Conservation (phyloP, 2,329 filamentous ascomycete genomes). For the Microsporum ferrugineum region DNA sequence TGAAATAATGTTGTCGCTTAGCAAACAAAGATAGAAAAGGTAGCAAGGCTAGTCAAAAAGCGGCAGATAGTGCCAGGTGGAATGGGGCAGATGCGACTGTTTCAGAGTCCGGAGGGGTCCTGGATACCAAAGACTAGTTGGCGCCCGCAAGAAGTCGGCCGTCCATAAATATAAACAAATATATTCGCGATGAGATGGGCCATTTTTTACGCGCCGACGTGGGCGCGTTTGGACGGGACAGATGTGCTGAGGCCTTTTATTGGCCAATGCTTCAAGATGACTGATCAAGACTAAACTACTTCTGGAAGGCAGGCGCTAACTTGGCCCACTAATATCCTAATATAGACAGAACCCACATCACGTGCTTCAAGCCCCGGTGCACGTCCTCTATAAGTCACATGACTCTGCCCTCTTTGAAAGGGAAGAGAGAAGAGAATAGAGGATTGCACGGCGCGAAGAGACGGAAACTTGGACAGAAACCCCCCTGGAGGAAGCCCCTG, state of each 20-base stretch:
- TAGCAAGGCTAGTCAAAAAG: neutral
- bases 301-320: neutral
- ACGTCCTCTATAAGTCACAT: neutral
- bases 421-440: neutral
- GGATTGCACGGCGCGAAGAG: neutral
- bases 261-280: constrained; percentile 2
- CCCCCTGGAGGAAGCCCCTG: neutral
- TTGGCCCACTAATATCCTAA: neutral
- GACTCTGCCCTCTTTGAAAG: neutral
- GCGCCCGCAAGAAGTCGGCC: neutral
- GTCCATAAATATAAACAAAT: neutral
- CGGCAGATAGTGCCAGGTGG: neutral
- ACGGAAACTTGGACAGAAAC: neutral
- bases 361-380: neutral
- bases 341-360: neutral
- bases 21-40: neutral
- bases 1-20: constrained; percentile 2
- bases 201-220: neutral
- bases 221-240: constrained; percentile 7
- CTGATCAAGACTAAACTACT: neutral
- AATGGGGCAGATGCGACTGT: neutral
- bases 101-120: neutral
- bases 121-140: neutral
- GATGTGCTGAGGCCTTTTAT: constrained; percentile 8
- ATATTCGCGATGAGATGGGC: neutral